Evolutionary conservation across 1,284 basidiomycete species (phyloP), one percentile per base, ranked within the genome.

Genomic region (Caloboletus inedulis): DNA sequence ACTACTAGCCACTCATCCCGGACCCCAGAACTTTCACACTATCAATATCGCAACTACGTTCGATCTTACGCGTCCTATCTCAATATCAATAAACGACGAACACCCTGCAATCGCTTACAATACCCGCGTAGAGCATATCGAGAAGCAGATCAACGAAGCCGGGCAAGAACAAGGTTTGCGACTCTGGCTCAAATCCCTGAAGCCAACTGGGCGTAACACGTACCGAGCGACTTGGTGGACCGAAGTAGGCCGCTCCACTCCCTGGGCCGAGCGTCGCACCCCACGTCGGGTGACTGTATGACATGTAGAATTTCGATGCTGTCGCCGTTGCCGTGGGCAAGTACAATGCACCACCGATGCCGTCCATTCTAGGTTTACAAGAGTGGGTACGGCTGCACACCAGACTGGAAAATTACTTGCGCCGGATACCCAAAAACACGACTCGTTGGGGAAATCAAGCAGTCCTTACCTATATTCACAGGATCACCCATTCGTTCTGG

Each of bases 91-190:
- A 69, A 74, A 75, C 50, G 75, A 77, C 52, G 60, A 63, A 7
- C 74, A 68, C 50, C 64, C 70, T 0, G 54, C 72, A 13, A 64
- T 72, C 1, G 70, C 68, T 0, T 79, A 75, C 61, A 74, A 77
- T 57, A 80, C 78, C 0, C 73, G 78, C 0, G 77, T 80, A 0
- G 77, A 80, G 54, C 66, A 62, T 2, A 69, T 74, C 7, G 67
- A 74, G 47, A 78, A 78, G 52, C 62, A 62, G 3, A 57, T 69
- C 23, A 63, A 68, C 49, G 59, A 61, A 3, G 41, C 55, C 8
- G 69, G 66, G 0, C 44, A 63, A 30, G 63, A 70, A 29, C 60
- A 54, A 39, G 73, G 70, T 31, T 79, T 66, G 77, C 72, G 60
- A 7, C 56, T 71, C 30, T 72, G 68, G 42, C 57, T 69, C 23